Base-by-base conservation (phyloP, 139 green algal species). In the Ostreobium quekettii region DNA sequence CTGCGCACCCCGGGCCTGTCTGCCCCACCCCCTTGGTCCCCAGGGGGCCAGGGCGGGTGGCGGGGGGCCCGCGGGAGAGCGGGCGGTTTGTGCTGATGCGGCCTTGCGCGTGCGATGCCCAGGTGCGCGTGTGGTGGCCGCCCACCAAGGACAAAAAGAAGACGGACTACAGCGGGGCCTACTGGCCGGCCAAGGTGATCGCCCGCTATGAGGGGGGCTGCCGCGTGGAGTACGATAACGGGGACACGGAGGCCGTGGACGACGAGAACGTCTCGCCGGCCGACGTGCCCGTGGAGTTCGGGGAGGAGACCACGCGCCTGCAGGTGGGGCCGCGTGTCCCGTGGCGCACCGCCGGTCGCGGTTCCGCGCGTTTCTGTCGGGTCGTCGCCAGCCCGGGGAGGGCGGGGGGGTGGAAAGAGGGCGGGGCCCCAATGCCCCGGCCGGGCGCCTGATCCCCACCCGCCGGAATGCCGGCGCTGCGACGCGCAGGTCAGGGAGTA, bases 51-150 rank as follows among this genome's bases (percentile, higher is more conserved):
- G n/a, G n/a, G n/a, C n/a, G n/a, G n/a, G n/a, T n/a, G n/a, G n/a
- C n/a, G n/a, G n/a, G n/a, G n/a, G n/a, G n/a, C n/a, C n/a, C n/a
- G n/a, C n/a, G n/a, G n/a, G n/a, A n/a, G n/a, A n/a, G n/a, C n/a
- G n/a, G n/a, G n/a, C n/a, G n/a, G n/a, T n/a, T n/a, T n/a, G n/a
- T n/a, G n/a, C n/a, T n/a, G n/a, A n/a, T n/a, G n/a, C n/a, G n/a
- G n/a, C n/a, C n/a, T n/a, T n/a, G n/a, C n/a, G n/a, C n/a, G n/a
- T n/a, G n/a, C n/a, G n/a, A n/a, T n/a, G n/a, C n/a, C 24, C 70
- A 77, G 67, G 73, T 83, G n/a, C 79, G 79, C 48, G 79, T 85
- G 32, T 85, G 79, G 79, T 85, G 79, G 79, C 62, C 73, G 33
- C 79, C 79, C 4, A 85, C 76, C 22, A 66, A 70, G 30, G 72